phyloP scores from a whole-genome alignment of 2,329 filamentous ascomycete genomes.

The Beauveria sp. region DNA sequence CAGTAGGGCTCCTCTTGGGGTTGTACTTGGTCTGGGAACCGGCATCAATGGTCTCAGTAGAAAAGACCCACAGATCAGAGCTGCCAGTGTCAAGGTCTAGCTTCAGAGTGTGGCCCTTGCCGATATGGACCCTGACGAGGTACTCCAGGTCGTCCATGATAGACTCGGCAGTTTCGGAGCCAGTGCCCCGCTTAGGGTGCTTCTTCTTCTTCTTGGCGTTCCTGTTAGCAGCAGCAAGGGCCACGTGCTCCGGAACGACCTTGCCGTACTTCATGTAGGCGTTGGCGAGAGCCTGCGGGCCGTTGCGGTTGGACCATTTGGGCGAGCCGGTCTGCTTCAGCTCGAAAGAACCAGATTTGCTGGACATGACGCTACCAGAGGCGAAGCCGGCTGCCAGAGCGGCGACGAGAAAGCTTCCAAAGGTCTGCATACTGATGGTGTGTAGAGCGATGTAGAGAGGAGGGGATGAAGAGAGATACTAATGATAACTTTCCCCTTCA shows the following conservation, averaged over 20 bases:
- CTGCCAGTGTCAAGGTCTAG: conserved; percentile 37
- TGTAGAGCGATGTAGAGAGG: not conserved
- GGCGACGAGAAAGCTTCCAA: conserved; percentile 11
- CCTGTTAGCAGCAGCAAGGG: conserved; percentile 39
- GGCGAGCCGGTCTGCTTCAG: conserved; percentile 9
- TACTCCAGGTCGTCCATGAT: conserved; percentile 14
- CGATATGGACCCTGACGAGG: conserved; percentile 6
- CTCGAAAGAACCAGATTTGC: conserved; percentile 1
- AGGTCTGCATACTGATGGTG: conserved; percentile 10
- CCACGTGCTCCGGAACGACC: conserved; percentile 41
- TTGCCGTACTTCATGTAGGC: conserved; percentile 28
- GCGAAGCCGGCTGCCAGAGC: conserved; percentile 9
- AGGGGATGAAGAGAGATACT: not conserved
- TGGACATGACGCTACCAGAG: conserved; percentile 11
- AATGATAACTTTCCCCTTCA: not conserved
- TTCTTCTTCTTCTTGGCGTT: conserved; percentile 12
- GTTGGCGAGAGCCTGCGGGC: conserved; percentile 26
- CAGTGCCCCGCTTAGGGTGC: conserved; percentile 1
- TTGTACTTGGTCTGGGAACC: conserved; percentile 33
- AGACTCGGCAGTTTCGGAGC: conserved; percentile 1
- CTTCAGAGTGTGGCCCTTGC: conserved; percentile 30
- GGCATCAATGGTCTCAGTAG: conserved; percentile 19
- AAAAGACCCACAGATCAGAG: conserved; percentile 34
- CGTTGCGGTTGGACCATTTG: conserved; percentile 18
- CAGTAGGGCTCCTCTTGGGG: conserved; percentile 30